Conservation (phyloP, 2,329 filamentous ascomycete genomes). For the Endocalyx cinctus region DNA sequence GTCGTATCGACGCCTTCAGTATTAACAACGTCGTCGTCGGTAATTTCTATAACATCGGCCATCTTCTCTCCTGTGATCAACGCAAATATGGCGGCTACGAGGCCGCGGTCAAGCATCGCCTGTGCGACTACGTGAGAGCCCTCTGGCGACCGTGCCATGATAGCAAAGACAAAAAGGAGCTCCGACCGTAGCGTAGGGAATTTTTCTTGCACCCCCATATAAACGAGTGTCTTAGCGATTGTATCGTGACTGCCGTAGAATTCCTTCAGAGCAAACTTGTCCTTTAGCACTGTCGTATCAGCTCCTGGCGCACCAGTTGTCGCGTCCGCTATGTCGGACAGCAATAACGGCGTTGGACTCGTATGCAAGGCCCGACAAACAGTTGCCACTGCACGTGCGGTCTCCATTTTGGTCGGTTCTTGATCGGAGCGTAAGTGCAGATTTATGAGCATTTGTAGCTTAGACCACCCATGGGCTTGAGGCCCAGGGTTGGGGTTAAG, state of each 20-base stretch:
- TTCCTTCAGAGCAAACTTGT: constrained; percentile 20
- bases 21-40: constrained; percentile 1
- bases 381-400: constrained; percentile 47
- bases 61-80: constrained; percentile 43
- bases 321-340: not conserved
- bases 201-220: constrained; percentile 51
- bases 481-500: constrained; percentile 28
- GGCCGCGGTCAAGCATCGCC: constrained; percentile 37
- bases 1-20: constrained; percentile 2
- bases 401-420: constrained; percentile 56
- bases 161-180: constrained; percentile 57
- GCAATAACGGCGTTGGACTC: constrained; percentile 21
- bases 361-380: constrained; percentile 54
- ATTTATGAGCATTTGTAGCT: constrained; percentile 32
- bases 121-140: constrained; percentile 43
- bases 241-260: constrained; percentile 44
- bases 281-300: too few relatives aligned
- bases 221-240: constrained; percentile 40
- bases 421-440: constrained; percentile 41
- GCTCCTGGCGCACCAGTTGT: constrained; percentile 3
- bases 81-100: constrained; percentile 40
- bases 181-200: constrained; percentile 58
- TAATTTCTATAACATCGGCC: constrained; percentile 3
- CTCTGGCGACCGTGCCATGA: constrained; percentile 50
- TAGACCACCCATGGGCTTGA: constrained; percentile 22